Percentiles rank a stretch among this genome's conserved stretches.
Evolutionary conservation across 2,329 filamentous ascomycete species (phyloP).

Genomic region (Sporothrix euskadiensis): DNA sequence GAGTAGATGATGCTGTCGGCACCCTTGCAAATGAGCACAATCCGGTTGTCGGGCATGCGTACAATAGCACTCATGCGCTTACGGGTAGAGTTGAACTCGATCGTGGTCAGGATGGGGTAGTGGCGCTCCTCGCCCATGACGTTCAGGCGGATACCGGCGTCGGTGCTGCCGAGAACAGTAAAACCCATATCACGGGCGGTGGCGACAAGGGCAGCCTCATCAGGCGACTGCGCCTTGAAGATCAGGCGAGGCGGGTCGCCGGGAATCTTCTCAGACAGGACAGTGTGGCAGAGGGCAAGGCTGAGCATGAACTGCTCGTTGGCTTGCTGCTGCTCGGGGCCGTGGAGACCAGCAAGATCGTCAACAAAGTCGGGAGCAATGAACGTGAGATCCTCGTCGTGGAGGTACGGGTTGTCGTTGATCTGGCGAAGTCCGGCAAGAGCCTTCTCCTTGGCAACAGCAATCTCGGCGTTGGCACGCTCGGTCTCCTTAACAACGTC

Average conservation of each 20-base stretch:
- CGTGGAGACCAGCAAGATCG: slow-evolving; percentile 77
- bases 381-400: slow-evolving; percentile 88
- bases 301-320: slow-evolving; percentile 93
- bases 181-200: slow-evolving; percentile 96
- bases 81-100: slow-evolving; percentile 95
- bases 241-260: slow-evolving; percentile 89
- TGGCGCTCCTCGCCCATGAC: slow-evolving; percentile 81
- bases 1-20: slow-evolving; percentile 98
- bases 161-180: slow-evolving; percentile 78
- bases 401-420: slow-evolving; percentile 86
- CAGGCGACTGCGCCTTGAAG: slow-evolving; percentile 96
- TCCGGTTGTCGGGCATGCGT: slow-evolving; percentile 85
- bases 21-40: slow-evolving; percentile 94
- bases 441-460: slow-evolving; percentile 71
- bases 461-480: slow-evolving; percentile 74
- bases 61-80: slow-evolving; percentile 99
- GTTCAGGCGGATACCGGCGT: slow-evolving; percentile 81
- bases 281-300: slow-evolving; percentile 92
- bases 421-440: slow-evolving; percentile 71
- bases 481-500: slow-evolving; percentile 80
- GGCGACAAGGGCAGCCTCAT: slow-evolving; percentile 90
- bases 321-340: slow-evolving; percentile 71
- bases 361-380: slow-evolving; percentile 85
- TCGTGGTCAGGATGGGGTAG: slow-evolving; percentile 87
- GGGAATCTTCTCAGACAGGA: slow-evolving; percentile 85